Conservation (phyloP, 306 rosid species). For the Begonia masoniana region DNA sequence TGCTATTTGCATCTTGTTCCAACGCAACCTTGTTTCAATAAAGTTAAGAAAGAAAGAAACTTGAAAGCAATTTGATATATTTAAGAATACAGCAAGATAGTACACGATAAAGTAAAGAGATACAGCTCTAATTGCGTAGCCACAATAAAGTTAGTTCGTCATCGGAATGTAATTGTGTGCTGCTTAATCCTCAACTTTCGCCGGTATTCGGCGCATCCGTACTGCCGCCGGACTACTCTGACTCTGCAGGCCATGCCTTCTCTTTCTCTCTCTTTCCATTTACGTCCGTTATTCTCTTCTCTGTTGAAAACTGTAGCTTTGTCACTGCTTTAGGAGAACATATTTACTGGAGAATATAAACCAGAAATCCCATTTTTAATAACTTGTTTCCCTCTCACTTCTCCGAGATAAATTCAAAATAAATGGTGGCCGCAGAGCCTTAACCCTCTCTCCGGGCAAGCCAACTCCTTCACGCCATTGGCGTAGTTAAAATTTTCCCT, state of each 20-base stretch:
- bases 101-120: no score
- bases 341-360: neutral
- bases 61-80: no score
- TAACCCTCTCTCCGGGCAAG: neutral
- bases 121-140: no score
- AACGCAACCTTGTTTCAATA: no score
- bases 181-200: slow-evolving; percentile 9
- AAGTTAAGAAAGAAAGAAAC: no score
- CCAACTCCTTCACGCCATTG: slow-evolving; percentile 4
- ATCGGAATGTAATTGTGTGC: neutral
- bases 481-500: no score
- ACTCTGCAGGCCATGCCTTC: slow-evolving; percentile 29
- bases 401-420: neutral
- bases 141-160: no score
- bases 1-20: no score
- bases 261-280: neutral
- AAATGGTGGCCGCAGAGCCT: neutral
- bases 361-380: neutral
- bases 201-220: slow-evolving; percentile 30
- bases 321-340: slow-evolving; percentile 46
- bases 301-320: slow-evolving; percentile 21
- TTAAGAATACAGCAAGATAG: no score
- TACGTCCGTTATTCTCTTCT: neutral
- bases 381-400: neutral
- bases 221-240: slow-evolving; percentile 30